Percentiles rank a stretch among this genome's conserved stretches.
Evolutionary conservation across 441 rosid species (phyloP).

Genomic region (Pelargonium fulgidum): DNA sequence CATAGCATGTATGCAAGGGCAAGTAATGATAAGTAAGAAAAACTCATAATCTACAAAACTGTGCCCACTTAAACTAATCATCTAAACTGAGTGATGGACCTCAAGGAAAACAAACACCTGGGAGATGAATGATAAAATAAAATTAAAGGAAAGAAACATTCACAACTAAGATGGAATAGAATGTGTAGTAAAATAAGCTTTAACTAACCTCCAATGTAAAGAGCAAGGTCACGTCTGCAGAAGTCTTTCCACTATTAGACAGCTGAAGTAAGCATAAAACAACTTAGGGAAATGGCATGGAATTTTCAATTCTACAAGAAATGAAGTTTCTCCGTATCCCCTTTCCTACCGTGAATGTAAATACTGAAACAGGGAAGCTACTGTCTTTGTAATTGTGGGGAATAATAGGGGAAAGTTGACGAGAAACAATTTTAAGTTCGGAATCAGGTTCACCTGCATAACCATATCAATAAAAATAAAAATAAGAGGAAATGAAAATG

Average conservation of each 20-base stretch:
- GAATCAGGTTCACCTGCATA: conserved; percentile 35
- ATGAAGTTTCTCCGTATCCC: background rate
- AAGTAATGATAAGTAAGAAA: background rate
- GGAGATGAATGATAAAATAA: background rate
- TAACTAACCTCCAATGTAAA: conserved; percentile 36
- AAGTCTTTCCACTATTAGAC: conserved; percentile 25
- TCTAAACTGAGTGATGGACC: background rate
- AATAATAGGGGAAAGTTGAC: conserved; percentile 34
- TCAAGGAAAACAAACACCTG: conserved; percentile 6
- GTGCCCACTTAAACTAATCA: background rate
- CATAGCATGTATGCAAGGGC: background rate
- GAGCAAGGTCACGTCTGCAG: conserved; percentile 34
- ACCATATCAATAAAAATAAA: background rate
- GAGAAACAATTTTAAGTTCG: conserved; percentile 27
- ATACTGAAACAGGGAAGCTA: conserved; percentile 36
- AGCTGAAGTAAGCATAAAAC: conserved; percentile 25
- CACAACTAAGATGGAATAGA: background rate
- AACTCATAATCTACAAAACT: background rate
- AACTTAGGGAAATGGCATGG: conserved; percentile 10
- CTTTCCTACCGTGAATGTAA: conserved; percentile 34
- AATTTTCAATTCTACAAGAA: background rate
- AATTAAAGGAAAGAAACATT: background rate
- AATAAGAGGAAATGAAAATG: background rate
- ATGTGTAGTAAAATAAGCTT: background rate
- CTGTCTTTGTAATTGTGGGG: conserved; percentile 37